Base-by-base conservation (phyloP, 805 yeast species). In the Sugiyamaella smithiae region DNA sequence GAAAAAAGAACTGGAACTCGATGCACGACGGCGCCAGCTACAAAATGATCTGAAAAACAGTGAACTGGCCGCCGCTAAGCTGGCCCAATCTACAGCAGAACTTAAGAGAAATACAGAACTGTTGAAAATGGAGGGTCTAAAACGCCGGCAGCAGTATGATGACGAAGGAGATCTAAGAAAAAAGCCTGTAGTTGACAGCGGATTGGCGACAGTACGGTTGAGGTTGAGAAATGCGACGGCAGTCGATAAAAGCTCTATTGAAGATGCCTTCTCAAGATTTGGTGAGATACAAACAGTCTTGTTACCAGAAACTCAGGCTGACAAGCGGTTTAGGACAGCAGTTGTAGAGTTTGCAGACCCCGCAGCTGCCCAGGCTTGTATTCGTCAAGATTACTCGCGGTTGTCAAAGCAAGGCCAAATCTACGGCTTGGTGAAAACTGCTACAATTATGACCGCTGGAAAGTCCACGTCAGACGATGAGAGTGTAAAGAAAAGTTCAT, bases 11-110 rank as follows among this genome's bases (percentile, higher is more conserved):
- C 46, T 45, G 36, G 51, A 52, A 17, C 31, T 54, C 23, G 46
- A 48, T 40, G 50, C 32, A 7, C 48, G 49, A 19, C 44, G 59
- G 32, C 45, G 55, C 14, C 35, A 48, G 38, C 25, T 55, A n/a
- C 53, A 54, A 48, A 50, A 55, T 20, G 63, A 60, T 32, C 49
- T 60, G 14, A 55, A 59, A 36, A 22, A 38, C 20, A 48, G 61
- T 6, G 64, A 60, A 43, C 37, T 36, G 33, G 55, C 44, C 11
- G 57, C 57, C 7, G 48, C 42, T 2, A 26, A 17, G 8, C 25
- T 24, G 5, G n/a, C 14, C 8, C 43, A n/a, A 1, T 25, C 31
- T 2, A 43, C 29, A 2, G 14, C 16, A 8, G 52, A 48, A 6
- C 23, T 28, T 29, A 54, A 53, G 29, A 44, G 58, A 3, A 43